phyloP scores from a whole-genome alignment of 2,329 filamentous ascomycete genomes.

The Colletotrichum somersetense region DNA sequence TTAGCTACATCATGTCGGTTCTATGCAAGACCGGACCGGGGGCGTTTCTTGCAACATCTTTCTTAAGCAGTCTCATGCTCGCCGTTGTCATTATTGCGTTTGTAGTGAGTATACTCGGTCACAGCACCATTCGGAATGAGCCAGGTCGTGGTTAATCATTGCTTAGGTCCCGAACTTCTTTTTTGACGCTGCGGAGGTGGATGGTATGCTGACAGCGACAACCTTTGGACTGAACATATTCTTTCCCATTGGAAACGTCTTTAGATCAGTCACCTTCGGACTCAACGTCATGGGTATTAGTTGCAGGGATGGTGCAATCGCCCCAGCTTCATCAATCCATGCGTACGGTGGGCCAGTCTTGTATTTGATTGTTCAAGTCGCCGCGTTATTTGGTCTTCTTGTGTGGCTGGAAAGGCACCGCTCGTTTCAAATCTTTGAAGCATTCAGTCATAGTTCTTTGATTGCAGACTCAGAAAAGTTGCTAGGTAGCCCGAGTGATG shows the following conservation, averaged over 20 bases:
- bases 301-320: neutral
- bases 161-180: neutral
- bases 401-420: constrained; percentile 74
- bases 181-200: neutral
- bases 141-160: neutral
- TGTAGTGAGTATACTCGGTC: neutral
- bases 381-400: constrained; percentile 70
- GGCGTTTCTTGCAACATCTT: neutral
- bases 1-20: constrained; percentile 9
- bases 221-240: neutral
- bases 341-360: constrained; percentile 78
- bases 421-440: constrained; percentile 16
- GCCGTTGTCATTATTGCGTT: neutral
- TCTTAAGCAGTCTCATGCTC: neutral
- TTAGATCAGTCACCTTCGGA: neutral
- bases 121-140: neutral
- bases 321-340: neutral
- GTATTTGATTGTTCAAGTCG: constrained; percentile 73
- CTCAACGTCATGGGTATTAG: constrained; percentile 1
- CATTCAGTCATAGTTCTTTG: neutral
- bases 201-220: constrained; percentile 2
- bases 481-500: neutral
- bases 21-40: constrained; percentile 3
- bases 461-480: neutral
- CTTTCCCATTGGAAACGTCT: constrained; percentile 15